Conservation (phyloP, 2,329 filamentous ascomycete species). For the Colletotrichum gloeosporioides region DNA sequence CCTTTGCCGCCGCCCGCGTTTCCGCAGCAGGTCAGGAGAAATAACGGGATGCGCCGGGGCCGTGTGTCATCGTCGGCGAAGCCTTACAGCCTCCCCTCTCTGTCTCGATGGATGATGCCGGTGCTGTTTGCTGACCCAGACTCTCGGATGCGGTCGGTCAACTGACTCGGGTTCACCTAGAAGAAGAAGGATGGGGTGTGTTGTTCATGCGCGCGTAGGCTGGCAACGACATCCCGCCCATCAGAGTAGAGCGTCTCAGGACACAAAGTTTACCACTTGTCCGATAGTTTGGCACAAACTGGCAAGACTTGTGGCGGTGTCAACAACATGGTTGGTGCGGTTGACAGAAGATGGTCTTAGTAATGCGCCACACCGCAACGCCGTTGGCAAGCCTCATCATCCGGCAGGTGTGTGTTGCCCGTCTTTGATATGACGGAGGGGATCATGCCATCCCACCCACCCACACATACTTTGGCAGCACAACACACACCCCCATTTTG, state of each 20-base stretch:
- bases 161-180: neutral
- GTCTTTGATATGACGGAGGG: neutral
- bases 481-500: neutral
- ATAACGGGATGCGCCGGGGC: neutral
- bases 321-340: neutral
- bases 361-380: slow-evolving; percentile 8
- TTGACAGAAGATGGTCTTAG: slow-evolving; percentile 4
- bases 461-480: neutral
- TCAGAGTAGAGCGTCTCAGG: neutral
- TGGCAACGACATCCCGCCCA: neutral
- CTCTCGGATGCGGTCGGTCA: neutral
- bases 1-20: neutral
- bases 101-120: neutral
- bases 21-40: neutral
- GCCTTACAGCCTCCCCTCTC: neutral
- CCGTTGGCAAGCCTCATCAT: slow-evolving; percentile 1
- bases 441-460: neutral
- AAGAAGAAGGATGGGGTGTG: neutral
- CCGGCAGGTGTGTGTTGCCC: neutral
- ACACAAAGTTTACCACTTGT: neutral
- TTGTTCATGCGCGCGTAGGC: neutral
- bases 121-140: neutral
- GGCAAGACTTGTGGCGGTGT: neutral
- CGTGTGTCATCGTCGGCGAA: neutral
- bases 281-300: neutral